phyloP scores from a whole-genome alignment of 2,329 filamentous ascomycete genomes.

The Massarina eburnea region DNA sequence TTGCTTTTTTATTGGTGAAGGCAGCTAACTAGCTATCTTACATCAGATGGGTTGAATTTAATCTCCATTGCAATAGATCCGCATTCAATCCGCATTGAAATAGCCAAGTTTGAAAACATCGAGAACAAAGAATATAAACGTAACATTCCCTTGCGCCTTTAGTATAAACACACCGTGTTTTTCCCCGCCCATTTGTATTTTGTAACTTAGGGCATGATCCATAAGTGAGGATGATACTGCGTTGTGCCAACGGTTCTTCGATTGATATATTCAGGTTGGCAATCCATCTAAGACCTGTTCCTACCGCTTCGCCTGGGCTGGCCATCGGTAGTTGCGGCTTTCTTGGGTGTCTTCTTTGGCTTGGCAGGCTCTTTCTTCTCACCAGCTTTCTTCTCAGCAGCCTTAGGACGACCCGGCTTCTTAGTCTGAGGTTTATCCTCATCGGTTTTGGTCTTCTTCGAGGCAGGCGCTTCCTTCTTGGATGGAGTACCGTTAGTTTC shows the following conservation, averaged over 20 bases:
- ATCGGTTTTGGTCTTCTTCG: slow-evolving; percentile 36
- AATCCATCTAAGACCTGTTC: slow-evolving; percentile 32
- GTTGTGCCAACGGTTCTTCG: neutral
- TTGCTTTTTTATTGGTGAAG: too few species aligned
- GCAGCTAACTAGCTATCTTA: slow-evolving; percentile 17
- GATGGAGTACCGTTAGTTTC: slow-evolving; percentile 28
- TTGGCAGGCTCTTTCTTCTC: slow-evolving; percentile 44
- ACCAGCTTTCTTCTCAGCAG: slow-evolving; percentile 39
- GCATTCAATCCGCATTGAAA: slow-evolving; percentile 2
- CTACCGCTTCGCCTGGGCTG: slow-evolving; percentile 51
- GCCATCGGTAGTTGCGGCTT: slow-evolving; percentile 52
- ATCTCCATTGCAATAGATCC: neutral
- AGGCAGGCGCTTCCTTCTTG: slow-evolving; percentile 27
- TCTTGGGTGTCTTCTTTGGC: slow-evolving; percentile 52
- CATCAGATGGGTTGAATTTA: slow-evolving; percentile 5
- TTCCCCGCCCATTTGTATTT: slow-evolving; percentile 15
- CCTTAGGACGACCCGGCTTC: slow-evolving; percentile 47
- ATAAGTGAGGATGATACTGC: neutral
- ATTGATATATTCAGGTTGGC: neutral
- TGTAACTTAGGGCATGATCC: neutral
- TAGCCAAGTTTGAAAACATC: neutral
- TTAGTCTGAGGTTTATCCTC: slow-evolving; percentile 30
- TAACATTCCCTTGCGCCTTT: slow-evolving; percentile 8
- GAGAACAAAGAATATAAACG: neutral
- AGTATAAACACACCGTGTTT: slow-evolving; percentile 8